Base-by-base conservation (phyloP, 345 rosid genomes). In the Fremontodendron californicum region DNA sequence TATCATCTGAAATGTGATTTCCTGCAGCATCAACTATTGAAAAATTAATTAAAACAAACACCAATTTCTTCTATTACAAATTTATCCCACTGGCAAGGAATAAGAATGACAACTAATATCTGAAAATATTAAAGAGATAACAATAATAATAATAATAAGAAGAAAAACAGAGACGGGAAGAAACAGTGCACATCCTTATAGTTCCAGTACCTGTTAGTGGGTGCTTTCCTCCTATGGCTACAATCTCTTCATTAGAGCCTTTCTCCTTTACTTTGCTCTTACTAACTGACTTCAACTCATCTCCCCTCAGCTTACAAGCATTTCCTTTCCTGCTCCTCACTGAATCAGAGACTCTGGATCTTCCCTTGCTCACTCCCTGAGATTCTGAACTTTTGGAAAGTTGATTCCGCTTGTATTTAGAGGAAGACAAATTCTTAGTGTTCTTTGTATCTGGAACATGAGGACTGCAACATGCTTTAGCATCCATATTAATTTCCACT, bases 121-220 rank as follows among this genome's bases (percentile, higher is more conserved):
- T n/a, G 21, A 19, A 29, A 33, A 55, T 1, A 48, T 66, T 15
- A 21, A 70, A 31, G 27, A 45, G 54, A 68, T 23, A 74, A 58
- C 12, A 25, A 23, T 6, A 13, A 39, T 10, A 18, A 60, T 46
- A 27, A 13, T 27, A 19, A 40, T 10, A 63, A 45, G 10, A 4
- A 4, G 31, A 75, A 73, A 11, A 40, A 58, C 2, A 25, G 3
- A 31, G 25, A 65, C 65, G 52, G 35, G 27, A 52, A 78, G 25
- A 55, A 70, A 46, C 27, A 61, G 61, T 31, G 35, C 78, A 68
- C 5, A 46, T 75, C 42, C 48, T 58, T 75, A 73, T 27, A 54
- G 76, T 72, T 77, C 73, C 55, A 65, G 68, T 88, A 95, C 99
- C 97, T 89, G 80, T 79, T 78, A 83, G 82, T 12, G 54, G 72